Base-by-base conservation (phyloP, 2,329 filamentous ascomycete species). In the Colletotrichum siamense region DNA sequence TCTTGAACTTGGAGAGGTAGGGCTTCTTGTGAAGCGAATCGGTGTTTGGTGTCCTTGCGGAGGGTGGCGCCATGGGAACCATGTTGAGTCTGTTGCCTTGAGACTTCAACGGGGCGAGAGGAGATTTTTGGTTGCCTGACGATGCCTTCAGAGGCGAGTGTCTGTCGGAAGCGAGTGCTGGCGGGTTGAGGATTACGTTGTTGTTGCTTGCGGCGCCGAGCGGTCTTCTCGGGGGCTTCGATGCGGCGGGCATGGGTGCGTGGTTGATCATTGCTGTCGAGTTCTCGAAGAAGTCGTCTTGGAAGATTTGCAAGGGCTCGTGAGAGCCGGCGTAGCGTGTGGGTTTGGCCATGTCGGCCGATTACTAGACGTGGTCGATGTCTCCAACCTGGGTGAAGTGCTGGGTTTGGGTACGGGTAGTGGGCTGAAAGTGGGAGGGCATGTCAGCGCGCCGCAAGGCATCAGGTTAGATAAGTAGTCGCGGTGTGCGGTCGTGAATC, bases 1-100 rank as follows among this genome's bases (percentile, higher is more conserved):
- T 90, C 84, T 92, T 92, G 82, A 90, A 92, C 75, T 88, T 91
- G 66, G 91, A 91, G 82, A 92, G 86, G 73, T 89, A 83, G 1
- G 91, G 90, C 78, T 92, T 94, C 89, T 95, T 95, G 81, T 91
- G 87, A 71, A 93, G 90, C 32, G 92, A 94, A 84, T 95, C 94
- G 44, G 93, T 94, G 44, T 85, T 85, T 80, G 90, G 89, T 24
- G 83, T 83, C 73, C 89, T 86, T 77, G 87, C 86, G 70, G 86
- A 84, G 3, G 94, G 94, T 36, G 93, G 94, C 65, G 92, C 91
- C 86, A 95, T 93, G 57, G 90, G 87, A 76, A 94, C 88, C 79
- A 92, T 90, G 82, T 94, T 93, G 78, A 97, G 87, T 81, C 91
- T 92, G 82, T 88, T 92, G 84, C 88, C 89, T 67, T 87, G 84